Percentiles rank a stretch among this genome's conserved stretches.
Conservation (phyloP, 2,329 filamentous ascomycete genomes). For the Clonostachys chloroleuca region DNA sequence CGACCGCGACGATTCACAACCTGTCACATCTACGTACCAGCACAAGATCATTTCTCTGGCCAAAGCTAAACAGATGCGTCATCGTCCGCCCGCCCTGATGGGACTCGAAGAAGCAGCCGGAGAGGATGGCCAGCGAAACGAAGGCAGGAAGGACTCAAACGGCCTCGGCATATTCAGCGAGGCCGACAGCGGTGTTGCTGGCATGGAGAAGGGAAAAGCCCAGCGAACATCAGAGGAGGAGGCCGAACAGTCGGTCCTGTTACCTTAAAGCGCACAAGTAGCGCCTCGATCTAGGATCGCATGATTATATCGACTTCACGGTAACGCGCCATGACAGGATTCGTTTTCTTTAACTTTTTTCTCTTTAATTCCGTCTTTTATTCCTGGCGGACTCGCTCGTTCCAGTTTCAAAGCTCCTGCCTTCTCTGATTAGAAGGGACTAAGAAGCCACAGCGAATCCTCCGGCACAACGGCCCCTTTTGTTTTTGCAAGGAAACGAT, state of each 20-base stretch:
- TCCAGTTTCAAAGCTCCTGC: too few species aligned
- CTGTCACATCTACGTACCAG: constrained; percentile 88
- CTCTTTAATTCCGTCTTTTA: too few species aligned
- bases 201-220: not conserved
- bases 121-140: constrained; percentile 14
- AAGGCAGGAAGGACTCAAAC: constrained; percentile 17
- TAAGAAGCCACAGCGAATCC: too few species aligned
- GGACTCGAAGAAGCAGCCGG: constrained; percentile 46
- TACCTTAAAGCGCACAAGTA: not conserved
- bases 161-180: constrained; percentile 38
- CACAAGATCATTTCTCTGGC: constrained; percentile 92
- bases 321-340: too few species aligned
- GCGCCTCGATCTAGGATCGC: not conserved
- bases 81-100: constrained; percentile 87
- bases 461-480: too few species aligned
- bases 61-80: constrained; percentile 83
- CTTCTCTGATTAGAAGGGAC: too few species aligned
- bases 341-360: too few species aligned
- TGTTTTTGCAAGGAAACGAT: too few species aligned
- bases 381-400: too few species aligned
- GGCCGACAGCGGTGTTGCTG: constrained; percentile 24
- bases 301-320: too few species aligned
- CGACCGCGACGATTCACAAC: constrained; percentile 76
- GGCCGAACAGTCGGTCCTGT: not conserved
- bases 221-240: not conserved